phyloP scores from a whole-genome alignment of 2,329 filamentous ascomycete species.

The Stemphylium beticola region DNA sequence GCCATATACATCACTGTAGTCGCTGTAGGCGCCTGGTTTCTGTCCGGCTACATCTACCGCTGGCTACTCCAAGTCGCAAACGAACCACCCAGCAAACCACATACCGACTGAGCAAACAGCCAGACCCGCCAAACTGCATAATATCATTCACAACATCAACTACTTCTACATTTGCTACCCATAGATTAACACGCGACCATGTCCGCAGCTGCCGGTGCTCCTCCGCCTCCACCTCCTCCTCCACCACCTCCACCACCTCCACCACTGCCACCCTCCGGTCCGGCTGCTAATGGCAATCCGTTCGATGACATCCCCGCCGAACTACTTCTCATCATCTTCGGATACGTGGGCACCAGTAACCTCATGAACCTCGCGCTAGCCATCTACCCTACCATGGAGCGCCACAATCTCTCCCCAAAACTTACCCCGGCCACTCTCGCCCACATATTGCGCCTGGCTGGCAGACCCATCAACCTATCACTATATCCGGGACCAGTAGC shows the following conservation, averaged over 20 bases:
- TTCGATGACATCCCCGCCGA: constrained; percentile 55
- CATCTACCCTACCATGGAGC: constrained; percentile 52
- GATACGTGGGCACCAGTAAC: constrained; percentile 48
- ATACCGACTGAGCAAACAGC: constrained; percentile 37
- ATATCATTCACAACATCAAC: neutral
- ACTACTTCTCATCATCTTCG: constrained; percentile 54
- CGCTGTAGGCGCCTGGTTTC: constrained; percentile 59
- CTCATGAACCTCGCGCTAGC: constrained; percentile 56
- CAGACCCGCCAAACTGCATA: neutral
- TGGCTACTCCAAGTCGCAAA: constrained; percentile 35
- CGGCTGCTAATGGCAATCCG: neutral
- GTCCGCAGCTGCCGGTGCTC: constrained; percentile 30
- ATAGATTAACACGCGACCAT: constrained; percentile 17
- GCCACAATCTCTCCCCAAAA: constrained; percentile 42
- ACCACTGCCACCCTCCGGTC: constrained; percentile 16
- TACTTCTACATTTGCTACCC: neutral
- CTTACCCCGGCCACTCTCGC: constrained; percentile 33
- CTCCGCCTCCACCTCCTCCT: constrained; percentile 28
- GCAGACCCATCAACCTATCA: neutral
- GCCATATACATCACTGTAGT: constrained; percentile 71
- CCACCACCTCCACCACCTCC: constrained; percentile 25
- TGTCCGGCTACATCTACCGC: constrained; percentile 54
- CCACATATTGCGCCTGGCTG: constrained; percentile 28
- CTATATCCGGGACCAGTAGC: constrained; percentile 5
- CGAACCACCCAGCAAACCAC: constrained; percentile 33